A percentile compares a stretch with the other conserved stretches of the same genome.
Evolutionary conservation across 495 filamentous ascomycete species (phyloP).

Genomic region (Bathelium albidoporum): DNA sequence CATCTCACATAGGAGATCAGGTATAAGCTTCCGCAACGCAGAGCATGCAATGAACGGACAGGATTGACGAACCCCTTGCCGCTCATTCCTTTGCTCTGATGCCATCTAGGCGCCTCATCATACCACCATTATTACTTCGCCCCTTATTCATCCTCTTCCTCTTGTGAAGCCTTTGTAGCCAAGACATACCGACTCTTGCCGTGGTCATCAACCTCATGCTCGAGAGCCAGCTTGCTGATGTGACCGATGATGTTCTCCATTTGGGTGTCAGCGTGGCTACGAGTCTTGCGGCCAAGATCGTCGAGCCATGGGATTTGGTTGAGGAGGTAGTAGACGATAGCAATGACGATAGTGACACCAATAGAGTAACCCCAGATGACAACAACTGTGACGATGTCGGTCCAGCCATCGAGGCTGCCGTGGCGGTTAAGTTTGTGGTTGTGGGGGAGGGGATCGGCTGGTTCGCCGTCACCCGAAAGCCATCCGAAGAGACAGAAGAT

Average conservation of each 20-base stretch:
- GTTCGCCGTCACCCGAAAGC: slow-evolving; percentile 41
- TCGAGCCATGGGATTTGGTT: slow-evolving; percentile 57
- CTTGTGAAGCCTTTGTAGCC: slow-evolving; percentile 49
- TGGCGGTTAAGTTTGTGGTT: slow-evolving; percentile 28
- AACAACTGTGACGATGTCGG: slow-evolving; percentile 67
- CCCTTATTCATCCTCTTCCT: slow-evolving; percentile 55
- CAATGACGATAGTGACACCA: slow-evolving; percentile 66
- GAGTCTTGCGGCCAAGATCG: slow-evolving; percentile 71
- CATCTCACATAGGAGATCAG: slow-evolving; percentile 3
- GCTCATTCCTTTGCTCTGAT: neutral
- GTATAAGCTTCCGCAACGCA: slow-evolving; percentile 1
- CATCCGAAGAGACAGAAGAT: slow-evolving; percentile 67
- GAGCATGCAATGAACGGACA: slow-evolving; percentile 5
- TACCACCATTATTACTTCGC: neutral
- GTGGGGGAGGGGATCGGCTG: slow-evolving; percentile 25
- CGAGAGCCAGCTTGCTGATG: slow-evolving; percentile 63
- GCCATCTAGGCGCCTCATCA: neutral
- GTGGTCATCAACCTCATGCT: slow-evolving; percentile 51
- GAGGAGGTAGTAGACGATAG: slow-evolving; percentile 67
- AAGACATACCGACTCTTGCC: slow-evolving; percentile 52
- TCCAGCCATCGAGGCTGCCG: slow-evolving; percentile 46
- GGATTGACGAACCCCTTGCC: neutral
- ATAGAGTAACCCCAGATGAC: slow-evolving; percentile 72
- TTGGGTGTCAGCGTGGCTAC: slow-evolving; percentile 59
- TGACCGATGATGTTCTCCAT: slow-evolving; percentile 74